Base-by-base conservation (phyloP, 1,284 basidiomycete species). In the Irpex sp. region DNA sequence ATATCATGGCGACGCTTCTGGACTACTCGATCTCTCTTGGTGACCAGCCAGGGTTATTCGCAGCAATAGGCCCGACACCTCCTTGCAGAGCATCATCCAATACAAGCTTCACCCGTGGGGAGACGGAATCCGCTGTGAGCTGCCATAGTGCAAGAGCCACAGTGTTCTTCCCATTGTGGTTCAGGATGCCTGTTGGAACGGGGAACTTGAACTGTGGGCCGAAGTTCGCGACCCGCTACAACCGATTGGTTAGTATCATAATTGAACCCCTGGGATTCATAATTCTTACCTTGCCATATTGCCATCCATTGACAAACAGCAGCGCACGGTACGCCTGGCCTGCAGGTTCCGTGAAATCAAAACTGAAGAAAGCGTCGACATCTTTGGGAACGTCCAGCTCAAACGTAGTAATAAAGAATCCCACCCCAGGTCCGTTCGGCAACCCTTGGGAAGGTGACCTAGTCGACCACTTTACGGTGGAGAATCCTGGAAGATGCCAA, bases 271-370 rank as follows among this genome's bases (percentile, higher is more conserved):
- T 62, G 45, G 56, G 11, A 20, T 22, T 27, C 11, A 60, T 60
- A 60, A 60, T 20, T 54, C 86, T 64, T 74, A 90, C 93, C 93
- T 94, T 95, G 7, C 94, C 94, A 88, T 94, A 94, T 86, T 92
- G 90, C 94, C 94, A 96, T n/a, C 94, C 94, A 76, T 96, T 96
- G 32, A 96, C 92, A 72, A 92, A 96, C 67, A 96, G 73, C 60
- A 90, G 83, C 2, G 92, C 92, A 32, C 94, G 87, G 76, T 94
- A 96, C 18, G 91, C 85, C 72, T 91, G 85, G 2, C 83, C 70
- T 2, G 69, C 65, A 11, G 62, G 27, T 20, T 45, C 58, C 24
- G 59, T 54, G 76, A 95, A 95, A 2, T 85, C 88, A 78, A 95
- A 94, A 32, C 90, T 92, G 75, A 94, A 82, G 71, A 88, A 86